Evolutionary conservation across 2,329 filamentous ascomycete species (phyloP).

Genomic region (Cytospora piceicola): DNA sequence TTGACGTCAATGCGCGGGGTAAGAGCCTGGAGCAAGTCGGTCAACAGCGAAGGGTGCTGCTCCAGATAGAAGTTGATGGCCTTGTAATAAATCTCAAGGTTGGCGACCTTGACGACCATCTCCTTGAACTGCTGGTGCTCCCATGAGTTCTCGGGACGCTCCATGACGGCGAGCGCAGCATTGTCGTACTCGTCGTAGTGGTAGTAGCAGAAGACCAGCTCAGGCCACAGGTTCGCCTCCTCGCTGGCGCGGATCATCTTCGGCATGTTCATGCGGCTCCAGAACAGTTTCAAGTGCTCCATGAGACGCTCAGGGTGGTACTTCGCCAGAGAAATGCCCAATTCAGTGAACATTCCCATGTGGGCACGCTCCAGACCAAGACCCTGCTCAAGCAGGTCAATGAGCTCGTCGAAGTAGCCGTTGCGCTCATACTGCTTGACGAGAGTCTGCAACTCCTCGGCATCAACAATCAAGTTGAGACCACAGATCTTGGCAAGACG

Average conservation of each 20-base stretch:
- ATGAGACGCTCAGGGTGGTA: slow-evolving; percentile 96
- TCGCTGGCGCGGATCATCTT: slow-evolving; percentile 95
- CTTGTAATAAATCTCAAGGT: slow-evolving; percentile 98
- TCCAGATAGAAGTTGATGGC: slow-evolving; percentile 96
- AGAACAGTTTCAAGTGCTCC: slow-evolving; percentile 99
- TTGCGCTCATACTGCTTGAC: slow-evolving; percentile 97
- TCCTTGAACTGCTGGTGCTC: slow-evolving; percentile 99
- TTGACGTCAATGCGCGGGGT: slow-evolving; percentile 97
- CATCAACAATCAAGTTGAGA: slow-evolving; percentile 96
- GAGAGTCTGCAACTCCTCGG: slow-evolving; percentile 88
- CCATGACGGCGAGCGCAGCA: slow-evolving; percentile 95
- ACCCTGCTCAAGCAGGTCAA: slow-evolving; percentile 89
- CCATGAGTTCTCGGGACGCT: slow-evolving; percentile 96
- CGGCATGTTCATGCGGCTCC: slow-evolving; percentile 95
- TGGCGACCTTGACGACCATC: slow-evolving; percentile 95
- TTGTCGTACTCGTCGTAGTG: slow-evolving; percentile 99
- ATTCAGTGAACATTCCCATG: slow-evolving; percentile 95
- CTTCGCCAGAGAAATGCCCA: slow-evolving; percentile 89
- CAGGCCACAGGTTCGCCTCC: slow-evolving; percentile 94
- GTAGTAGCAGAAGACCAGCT: slow-evolving; percentile 96
- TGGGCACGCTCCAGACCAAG: slow-evolving; percentile 89
- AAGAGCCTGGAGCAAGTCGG: slow-evolving; percentile 89
- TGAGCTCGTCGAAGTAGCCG: slow-evolving; percentile 98
- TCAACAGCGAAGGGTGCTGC: slow-evolving; percentile 92
- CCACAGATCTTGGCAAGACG: slow-evolving; percentile 97